These are phyloP conservation scores for Xerocomellus intermedius DNA, from an alignment of 768 basidiomycete genomes.

Conservation along the genomic window DNA sequence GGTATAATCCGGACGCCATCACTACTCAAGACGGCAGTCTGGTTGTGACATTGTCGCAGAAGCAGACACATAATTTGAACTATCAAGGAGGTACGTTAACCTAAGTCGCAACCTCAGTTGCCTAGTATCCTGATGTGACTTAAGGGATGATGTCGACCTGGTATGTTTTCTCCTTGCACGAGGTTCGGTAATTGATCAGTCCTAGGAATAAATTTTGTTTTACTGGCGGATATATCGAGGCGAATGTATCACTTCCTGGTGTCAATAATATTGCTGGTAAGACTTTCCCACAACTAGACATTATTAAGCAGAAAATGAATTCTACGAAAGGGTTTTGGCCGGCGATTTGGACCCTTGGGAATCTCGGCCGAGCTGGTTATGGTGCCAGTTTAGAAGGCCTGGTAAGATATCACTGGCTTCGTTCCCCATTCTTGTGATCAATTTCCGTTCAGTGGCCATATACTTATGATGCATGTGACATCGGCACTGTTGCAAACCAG, in stretches of 20 bases:
- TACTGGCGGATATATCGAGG: conserved; percentile 76
- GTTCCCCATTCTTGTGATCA: neutral
- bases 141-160: conserved; percentile 50
- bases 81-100: conserved; percentile 39
- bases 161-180: conserved; percentile 14
- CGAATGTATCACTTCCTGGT: conserved; percentile 63
- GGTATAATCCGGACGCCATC: conserved; percentile 52
- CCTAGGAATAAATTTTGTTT: conserved; percentile 89
- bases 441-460: conserved; percentile 55
- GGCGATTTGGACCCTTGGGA: conserved; percentile 60
- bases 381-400: conserved; percentile 60
- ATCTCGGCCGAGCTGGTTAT: conserved; percentile 62
- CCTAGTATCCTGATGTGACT: conserved; percentile 34
- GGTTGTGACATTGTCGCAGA: conserved; percentile 48
- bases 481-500: conserved; percentile 83
- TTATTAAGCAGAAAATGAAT: conserved; percentile 4
- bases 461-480: conserved; percentile 72
- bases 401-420: conserved; percentile 27
- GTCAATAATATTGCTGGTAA: conserved; percentile 56
- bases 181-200: conserved; percentile 5
- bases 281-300: neutral
- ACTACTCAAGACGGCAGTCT: conserved; percentile 52
- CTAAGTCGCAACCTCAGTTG: conserved; percentile 13
- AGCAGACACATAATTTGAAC: conserved; percentile 43
- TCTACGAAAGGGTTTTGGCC: conserved; percentile 44